phyloP scores from a whole-genome alignment of 1,139 yeast species.

The Yamadazyma friedrichii region DNA sequence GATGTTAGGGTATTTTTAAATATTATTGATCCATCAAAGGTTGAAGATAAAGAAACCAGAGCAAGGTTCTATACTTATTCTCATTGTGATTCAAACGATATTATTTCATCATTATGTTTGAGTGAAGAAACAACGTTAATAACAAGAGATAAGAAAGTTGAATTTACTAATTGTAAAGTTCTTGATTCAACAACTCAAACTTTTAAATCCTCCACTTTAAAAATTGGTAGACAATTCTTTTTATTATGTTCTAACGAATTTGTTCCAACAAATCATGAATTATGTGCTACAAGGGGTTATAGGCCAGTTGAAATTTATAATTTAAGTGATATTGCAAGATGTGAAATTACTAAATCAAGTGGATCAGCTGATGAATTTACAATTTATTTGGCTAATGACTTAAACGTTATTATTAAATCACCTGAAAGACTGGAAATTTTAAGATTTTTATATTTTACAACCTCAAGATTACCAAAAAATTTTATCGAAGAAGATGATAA shows the following conservation, averaged over 20 bases:
- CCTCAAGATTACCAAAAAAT: constrained; percentile 46
- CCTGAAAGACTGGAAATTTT: constrained; percentile 66
- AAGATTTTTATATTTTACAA: constrained; percentile 66
- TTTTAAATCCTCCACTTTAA: constrained; percentile 53
- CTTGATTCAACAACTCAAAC: constrained; percentile 35
- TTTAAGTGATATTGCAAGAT: constrained; percentile 51
- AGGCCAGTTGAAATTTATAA: constrained; percentile 52
- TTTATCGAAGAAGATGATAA: constrained; percentile 19
- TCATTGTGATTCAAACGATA: constrained; percentile 48
- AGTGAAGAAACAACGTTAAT: constrained; percentile 37
- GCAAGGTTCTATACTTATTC: constrained; percentile 36
- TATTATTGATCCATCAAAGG: constrained; percentile 14
- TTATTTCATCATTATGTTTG: constrained; percentile 51
- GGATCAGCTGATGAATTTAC: constrained; percentile 52
- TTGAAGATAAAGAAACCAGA: constrained; percentile 16
- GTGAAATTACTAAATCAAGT: constrained; percentile 50
- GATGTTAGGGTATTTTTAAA: constrained; percentile 23
- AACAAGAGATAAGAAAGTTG: constrained; percentile 57
- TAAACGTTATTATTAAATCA: constrained; percentile 52
- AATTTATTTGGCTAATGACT: constrained; percentile 46
- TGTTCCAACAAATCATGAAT: constrained; percentile 21
- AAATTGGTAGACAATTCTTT: constrained; percentile 68
- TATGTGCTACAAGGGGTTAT: constrained; percentile 31
- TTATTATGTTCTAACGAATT: constrained; percentile 49
- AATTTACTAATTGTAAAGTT: constrained; percentile 56